These are phyloP conservation scores for Eutrema heterophyllum DNA, from an alignment of 345 rosid species.

Conservation along the genomic window DNA sequence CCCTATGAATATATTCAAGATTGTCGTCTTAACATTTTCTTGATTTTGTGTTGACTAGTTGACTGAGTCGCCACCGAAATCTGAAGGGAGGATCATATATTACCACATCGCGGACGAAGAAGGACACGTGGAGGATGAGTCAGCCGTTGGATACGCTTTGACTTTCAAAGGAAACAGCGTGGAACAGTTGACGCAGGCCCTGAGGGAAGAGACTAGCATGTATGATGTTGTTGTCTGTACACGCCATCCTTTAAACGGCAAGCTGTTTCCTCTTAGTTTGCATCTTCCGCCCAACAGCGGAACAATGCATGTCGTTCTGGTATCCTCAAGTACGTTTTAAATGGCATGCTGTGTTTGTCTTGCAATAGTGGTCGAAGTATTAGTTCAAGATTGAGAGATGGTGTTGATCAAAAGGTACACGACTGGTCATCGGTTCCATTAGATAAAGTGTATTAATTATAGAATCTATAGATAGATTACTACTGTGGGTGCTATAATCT, in stretches of 20 bases:
- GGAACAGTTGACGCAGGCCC: conserved; percentile 61
- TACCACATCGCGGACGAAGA: conserved; percentile 71
- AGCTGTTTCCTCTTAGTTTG: conserved; percentile 74
- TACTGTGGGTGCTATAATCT: conserved; percentile 7
- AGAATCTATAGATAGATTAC: background rate
- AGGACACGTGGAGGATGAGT: conserved; percentile 71
- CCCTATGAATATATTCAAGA: background rate
- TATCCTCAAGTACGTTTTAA: conserved; percentile 32
- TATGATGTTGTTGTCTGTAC: conserved; percentile 66
- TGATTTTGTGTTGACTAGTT: conserved; percentile 23
- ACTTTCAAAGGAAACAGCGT: conserved; percentile 66
- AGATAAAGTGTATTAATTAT: background rate
- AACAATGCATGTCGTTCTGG: conserved; percentile 73
- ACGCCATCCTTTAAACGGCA: conserved; percentile 75
- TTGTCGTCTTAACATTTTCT: conserved; percentile 8
- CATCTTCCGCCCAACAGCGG: conserved; percentile 87
- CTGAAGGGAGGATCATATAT: conserved; percentile 77
- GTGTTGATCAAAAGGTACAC: background rate
- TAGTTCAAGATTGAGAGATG: background rate
- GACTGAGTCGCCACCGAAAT: conserved; percentile 38
- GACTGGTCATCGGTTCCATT: background rate
- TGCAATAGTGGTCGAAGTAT: background rate
- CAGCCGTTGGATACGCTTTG: conserved; percentile 48
- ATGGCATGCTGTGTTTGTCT: conserved; percentile 38
- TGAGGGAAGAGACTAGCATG: conserved; percentile 68